These are phyloP conservation scores for Phytophthora citrophthora DNA, from an alignment of 352 stramenopile species.

Conservation along the genomic window DNA sequence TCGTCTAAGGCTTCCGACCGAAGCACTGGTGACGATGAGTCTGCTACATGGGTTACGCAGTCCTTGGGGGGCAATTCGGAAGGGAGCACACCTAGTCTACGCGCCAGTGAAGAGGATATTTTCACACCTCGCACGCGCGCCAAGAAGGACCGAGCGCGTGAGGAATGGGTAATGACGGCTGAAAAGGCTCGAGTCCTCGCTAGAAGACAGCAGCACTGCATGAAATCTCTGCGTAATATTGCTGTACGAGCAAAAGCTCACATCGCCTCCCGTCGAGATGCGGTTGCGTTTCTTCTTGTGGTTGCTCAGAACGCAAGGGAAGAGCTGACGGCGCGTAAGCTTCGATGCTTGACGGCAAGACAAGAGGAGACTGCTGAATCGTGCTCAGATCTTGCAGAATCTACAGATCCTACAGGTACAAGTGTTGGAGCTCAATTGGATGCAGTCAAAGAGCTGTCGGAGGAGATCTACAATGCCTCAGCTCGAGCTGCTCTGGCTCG, in stretches of 20 bases:
- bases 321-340: constrained; percentile 17
- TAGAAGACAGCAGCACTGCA: constrained; percentile 56
- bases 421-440: constrained; percentile 1
- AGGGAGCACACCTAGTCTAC: constrained; percentile 10
- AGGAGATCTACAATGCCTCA: constrained; percentile 24
- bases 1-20: neutral
- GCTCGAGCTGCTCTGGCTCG: constrained; percentile 29
- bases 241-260: constrained; percentile 40
- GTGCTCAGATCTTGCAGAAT: neutral
- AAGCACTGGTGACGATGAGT: constrained; percentile 1
- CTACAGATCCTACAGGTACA: neutral
- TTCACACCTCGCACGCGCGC: constrained; percentile 28
- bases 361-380: neutral
- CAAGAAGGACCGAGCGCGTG: constrained; percentile 29
- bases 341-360: constrained; percentile 12
- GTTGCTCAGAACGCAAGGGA: constrained; percentile 32
- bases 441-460: constrained; percentile 15
- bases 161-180: constrained; percentile 48
- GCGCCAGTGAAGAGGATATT: neutral
- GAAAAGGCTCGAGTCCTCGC: constrained; percentile 55
- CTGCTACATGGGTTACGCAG: neutral
- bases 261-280: constrained; percentile 32
- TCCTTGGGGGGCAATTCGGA: neutral
- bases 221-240: constrained; percentile 55
- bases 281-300: constrained; percentile 20